These are phyloP conservation scores for Gossypium longicalyx DNA, from an alignment of 345 rosid species.

Conservation along the genomic window DNA sequence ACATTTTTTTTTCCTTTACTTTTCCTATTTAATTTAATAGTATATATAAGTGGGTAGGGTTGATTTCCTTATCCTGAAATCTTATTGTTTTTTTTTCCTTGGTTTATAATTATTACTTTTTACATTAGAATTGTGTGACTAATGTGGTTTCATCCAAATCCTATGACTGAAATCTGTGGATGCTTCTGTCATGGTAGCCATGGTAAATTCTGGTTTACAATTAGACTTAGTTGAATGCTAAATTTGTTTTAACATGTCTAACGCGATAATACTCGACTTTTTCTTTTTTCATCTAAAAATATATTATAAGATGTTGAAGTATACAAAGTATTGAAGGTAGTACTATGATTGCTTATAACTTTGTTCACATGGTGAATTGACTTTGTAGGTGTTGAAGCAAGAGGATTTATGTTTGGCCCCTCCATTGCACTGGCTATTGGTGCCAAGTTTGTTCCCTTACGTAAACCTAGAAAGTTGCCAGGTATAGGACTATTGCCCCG, in stretches of 20 bases:
- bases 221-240: too few relatives aligned
- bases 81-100: background rate
- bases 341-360: background rate
- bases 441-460: slow-evolving; percentile 77
- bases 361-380: slow-evolving; percentile 5
- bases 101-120: background rate
- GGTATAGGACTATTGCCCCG: slow-evolving; percentile 31
- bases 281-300: background rate
- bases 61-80: background rate
- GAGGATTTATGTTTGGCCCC: slow-evolving; percentile 85
- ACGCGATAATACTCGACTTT: background rate
- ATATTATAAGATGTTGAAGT: background rate
- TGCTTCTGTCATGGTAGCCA: background rate
- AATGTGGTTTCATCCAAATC: background rate
- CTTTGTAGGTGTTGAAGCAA: slow-evolving; percentile 70
- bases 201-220: background rate
- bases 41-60: background rate
- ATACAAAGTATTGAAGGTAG: slow-evolving; percentile 1
- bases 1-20: background rate
- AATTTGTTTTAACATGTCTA: background rate
- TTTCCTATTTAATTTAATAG: background rate
- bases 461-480: slow-evolving; percentile 78
- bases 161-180: background rate
- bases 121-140: background rate
- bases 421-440: slow-evolving; percentile 84